These are phyloP conservation scores for Apiospora aurea DNA, from an alignment of 2,329 filamentous ascomycete genomes.

Conservation along the genomic window DNA sequence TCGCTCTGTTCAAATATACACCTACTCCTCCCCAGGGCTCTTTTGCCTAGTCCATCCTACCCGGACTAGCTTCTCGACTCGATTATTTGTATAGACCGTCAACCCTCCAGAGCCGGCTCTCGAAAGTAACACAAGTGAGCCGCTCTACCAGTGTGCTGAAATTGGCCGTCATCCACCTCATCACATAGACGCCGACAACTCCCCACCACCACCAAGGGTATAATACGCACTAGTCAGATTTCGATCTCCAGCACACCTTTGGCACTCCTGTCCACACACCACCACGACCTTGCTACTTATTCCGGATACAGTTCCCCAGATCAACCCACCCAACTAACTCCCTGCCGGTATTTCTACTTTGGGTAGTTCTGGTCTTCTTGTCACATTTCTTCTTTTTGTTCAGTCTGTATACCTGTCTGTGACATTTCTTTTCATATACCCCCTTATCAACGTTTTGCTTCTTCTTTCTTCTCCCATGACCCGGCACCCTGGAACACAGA, in stretches of 20 bases:
- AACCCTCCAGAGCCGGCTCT: slow-evolving; percentile 10
- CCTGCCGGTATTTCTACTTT: slow-evolving; percentile 21
- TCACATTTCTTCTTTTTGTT: slow-evolving; percentile 16
- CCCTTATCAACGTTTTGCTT: slow-evolving; percentile 2
- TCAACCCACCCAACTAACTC: slow-evolving; percentile 23
- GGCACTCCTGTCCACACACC: slow-evolving; percentile 15
- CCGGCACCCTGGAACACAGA: background rate
- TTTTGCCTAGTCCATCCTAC: slow-evolving; percentile 5
- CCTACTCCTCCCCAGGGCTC: background rate
- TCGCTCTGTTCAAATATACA: slow-evolving; percentile 12
- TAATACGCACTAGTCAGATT: slow-evolving; percentile 19
- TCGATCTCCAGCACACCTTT: slow-evolving; percentile 20
- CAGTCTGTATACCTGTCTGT: slow-evolving; percentile 21
- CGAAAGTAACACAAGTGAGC: slow-evolving; percentile 3
- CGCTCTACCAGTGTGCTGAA: slow-evolving; percentile 14
- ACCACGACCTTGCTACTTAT: slow-evolving; percentile 16
- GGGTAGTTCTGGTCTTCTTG: slow-evolving; percentile 19
- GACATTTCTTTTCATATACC: slow-evolving; percentile 21
- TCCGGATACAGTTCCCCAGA: slow-evolving; percentile 19
- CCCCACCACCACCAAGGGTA: slow-evolving; percentile 17
- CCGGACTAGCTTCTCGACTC: background rate
- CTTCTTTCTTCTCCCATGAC: background rate
- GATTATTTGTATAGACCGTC: background rate
- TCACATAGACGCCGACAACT: slow-evolving; percentile 21
- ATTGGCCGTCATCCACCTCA: slow-evolving; percentile 21